Base-by-base conservation (phyloP, 805 yeast species). In the Wickerhamomyces bovis region DNA sequence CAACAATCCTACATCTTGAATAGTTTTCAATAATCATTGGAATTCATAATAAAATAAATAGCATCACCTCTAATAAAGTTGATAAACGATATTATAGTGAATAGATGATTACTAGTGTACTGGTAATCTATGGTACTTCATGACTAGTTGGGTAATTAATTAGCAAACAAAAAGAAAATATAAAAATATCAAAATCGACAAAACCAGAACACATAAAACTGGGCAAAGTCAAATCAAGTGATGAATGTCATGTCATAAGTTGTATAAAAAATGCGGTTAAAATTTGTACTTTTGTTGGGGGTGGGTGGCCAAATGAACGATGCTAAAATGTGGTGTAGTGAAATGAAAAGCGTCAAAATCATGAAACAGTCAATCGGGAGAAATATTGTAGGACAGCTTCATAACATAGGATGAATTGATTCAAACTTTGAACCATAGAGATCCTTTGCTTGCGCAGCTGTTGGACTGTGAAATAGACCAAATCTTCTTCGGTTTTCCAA, bases 361-460 rank as follows among this genome's bases (percentile, higher is more conserved):
- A 19, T 36, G n/a, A 36, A 20, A 36, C 39, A 19, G 23, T 20
- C 22, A 36, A 19, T 19, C 20, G 22, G 8, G 39, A 28, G 28
- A 36, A 62, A 47, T 57, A 68, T 42, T 57, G 58, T 41, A 68
- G 44, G 28, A 70, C 43, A 46, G 79, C 69, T 51, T 88, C 94
- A 63, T 88, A 87, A 62, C 92, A 83, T 51, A 81, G 73, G 20
- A 83, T 70, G 54, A 76, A 85, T 64, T 87, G 96, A 49, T 83
- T 80, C 49, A 86, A 71, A 57, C 80, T 84, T 61, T 87, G 95
- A 13, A 88, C 95, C 94, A 87, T 87, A 6, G 89, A 81, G 22
- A 87, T 72, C 53, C 96, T 67, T 63, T 86, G 94, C 50, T 78
- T 75, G 54, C 96, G 71, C 57, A 87, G 79, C 44, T 72, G 75